phyloP scores from a whole-genome alignment of 345 rosid genomes.

The Melastoma malabathricum region DNA sequence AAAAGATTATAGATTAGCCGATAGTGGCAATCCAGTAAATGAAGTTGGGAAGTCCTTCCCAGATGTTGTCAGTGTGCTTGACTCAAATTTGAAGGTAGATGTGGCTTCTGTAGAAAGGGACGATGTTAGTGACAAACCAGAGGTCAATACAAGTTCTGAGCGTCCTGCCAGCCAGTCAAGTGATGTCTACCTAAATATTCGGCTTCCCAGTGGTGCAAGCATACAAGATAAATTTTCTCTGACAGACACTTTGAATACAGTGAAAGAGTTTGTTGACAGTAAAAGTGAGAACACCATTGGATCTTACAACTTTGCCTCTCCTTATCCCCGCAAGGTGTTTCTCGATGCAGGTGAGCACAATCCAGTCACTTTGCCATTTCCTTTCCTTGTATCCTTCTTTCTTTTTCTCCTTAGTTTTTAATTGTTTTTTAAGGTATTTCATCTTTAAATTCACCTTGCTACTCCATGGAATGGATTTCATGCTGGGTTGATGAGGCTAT shows the following conservation, averaged over 20 bases:
- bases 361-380: neutral
- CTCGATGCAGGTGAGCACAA: conserved; percentile 52
- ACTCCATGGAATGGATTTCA: too few relatives aligned
- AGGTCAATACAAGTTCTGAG: conserved; percentile 6
- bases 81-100: neutral
- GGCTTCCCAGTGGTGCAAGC: conserved; percentile 51
- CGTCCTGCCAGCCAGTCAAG: conserved; percentile 15
- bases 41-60: conserved; percentile 11
- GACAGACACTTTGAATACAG: conserved; percentile 37
- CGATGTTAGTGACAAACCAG: conserved; percentile 10
- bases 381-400: too few relatives aligned
- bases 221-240: conserved; percentile 62
- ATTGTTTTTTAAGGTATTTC: too few relatives aligned
- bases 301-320: conserved; percentile 68
- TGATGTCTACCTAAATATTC: conserved; percentile 63
- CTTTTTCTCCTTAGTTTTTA: too few relatives aligned
- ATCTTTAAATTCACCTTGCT: too few relatives aligned
- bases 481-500: too few relatives aligned
- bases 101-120: conserved; percentile 14
- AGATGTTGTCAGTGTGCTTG: conserved; percentile 11
- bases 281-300: conserved; percentile 31
- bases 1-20: too few relatives aligned
- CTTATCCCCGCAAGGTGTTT: conserved; percentile 80
- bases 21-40: conserved; percentile 4
- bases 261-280: conserved; percentile 61